Percentiles rank a stretch among this genome's conserved stretches.
Evolutionary conservation across 192 early-diverging fungal genomes (phyloP).

Genomic region (Coemansia sp.): DNA sequence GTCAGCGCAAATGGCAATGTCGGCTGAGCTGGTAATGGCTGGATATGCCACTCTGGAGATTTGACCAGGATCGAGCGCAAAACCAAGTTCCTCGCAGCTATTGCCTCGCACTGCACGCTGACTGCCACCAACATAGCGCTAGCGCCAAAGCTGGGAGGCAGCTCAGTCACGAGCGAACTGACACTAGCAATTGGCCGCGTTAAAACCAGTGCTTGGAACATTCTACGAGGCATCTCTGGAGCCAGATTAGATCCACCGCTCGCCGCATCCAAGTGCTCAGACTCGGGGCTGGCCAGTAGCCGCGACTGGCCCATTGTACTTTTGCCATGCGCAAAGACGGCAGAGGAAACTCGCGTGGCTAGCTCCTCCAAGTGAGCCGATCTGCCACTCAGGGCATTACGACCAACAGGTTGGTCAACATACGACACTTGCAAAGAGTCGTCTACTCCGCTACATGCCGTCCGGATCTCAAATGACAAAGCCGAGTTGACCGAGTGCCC

Average conservation of each 20-base stretch:
- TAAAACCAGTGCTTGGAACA: constrained; percentile 40
- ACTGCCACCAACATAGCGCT: constrained; percentile 35
- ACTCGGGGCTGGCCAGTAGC: background rate
- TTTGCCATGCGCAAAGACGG: constrained; percentile 17
- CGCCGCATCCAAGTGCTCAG: background rate
- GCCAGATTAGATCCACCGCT: background rate
- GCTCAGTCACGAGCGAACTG: constrained; percentile 15
- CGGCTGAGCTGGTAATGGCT: constrained; percentile 17
- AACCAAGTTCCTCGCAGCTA: background rate
- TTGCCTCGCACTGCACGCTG: constrained; percentile 14
- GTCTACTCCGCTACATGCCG: constrained; percentile 14
- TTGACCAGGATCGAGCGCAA: constrained; percentile 14
- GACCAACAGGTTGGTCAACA: constrained; percentile 9
- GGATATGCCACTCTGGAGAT: constrained; percentile 36
- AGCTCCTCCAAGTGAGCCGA: constrained; percentile 45
- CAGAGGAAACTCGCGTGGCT: constrained; percentile 27
- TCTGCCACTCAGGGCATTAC: constrained; percentile 10
- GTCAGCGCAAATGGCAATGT: constrained; percentile 15
- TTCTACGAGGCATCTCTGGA: constrained; percentile 14
- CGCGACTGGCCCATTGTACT: background rate
- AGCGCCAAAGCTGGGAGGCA: constrained; percentile 39
- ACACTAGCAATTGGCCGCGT: constrained; percentile 29
- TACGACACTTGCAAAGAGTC: constrained; percentile 3
- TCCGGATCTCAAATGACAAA: constrained; percentile 40
- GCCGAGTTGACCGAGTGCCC: constrained; percentile 2